Base-by-base conservation (phyloP, 2,329 filamentous ascomycete species). In the Phaeophleospora eucalypticola region DNA sequence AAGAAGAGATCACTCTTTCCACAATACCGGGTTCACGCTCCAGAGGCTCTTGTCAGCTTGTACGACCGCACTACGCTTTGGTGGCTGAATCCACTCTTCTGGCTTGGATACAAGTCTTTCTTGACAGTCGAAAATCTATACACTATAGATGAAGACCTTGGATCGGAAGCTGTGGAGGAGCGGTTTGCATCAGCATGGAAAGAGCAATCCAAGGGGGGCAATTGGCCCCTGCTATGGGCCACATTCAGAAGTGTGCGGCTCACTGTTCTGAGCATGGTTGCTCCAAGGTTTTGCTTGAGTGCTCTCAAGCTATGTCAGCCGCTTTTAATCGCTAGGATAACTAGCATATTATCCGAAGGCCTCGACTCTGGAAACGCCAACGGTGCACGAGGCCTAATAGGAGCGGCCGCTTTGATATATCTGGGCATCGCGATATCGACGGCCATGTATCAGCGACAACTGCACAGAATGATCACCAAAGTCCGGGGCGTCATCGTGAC, bases 11-110 rank as follows among this genome's bases (percentile, higher is more conserved):
- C 45, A 12, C 42, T 58, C 7, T 45, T 57, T 14, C 45, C 52
- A 10, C 32, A 34, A 10, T 53, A 58, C 21, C 44, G 47, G 21
- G 7, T 49, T 1, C 51, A 47, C 10, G 47, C 53, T n/a, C 56
- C 56, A 1, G 58, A 58, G 34, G 43, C 55, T 16, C 46, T 52
- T 4, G 50, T 47, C 24, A 53, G 47, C 17, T 41, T 58, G 15
- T 55, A 65, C 36, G 64, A 59, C 42, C 60, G 61, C 8, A 61
- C 49, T 33, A 20, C 64, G 2, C 59, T 68, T 38, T 68, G 62
- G 63, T 70, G 67, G 67, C 43, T 70, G n/a, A 68, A 68, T 48
- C 51, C 43, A 6, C 40, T 66, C 3, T 56, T 68, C 35, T 49
- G 59, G 49, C 48, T 46, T 7, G 65, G 65, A 2, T 65, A 58